Evolutionary conservation across 73 alveolate species (phyloP).

Genomic region (Paramecium pentaurelia): DNA sequence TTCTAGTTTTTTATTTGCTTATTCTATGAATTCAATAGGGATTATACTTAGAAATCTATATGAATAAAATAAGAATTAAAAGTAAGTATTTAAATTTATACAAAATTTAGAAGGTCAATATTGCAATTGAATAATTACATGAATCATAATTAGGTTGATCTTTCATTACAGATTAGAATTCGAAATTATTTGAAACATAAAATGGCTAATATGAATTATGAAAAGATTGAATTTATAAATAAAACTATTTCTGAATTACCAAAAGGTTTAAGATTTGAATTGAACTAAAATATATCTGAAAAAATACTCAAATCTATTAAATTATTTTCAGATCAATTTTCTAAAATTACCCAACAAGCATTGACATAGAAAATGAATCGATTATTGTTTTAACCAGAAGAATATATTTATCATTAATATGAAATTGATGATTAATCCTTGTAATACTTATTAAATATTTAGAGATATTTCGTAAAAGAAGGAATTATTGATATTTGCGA

Average conservation of each 20-base stretch:
- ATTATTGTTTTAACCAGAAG: neutral
- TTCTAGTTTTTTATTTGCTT: constrained; percentile 48
- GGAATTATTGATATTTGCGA: neutral
- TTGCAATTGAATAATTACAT: neutral
- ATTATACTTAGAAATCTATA: neutral
- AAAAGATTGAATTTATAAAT: neutral
- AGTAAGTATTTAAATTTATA: neutral
- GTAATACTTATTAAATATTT: neutral
- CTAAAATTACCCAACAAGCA: neutral
- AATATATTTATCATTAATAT: neutral
- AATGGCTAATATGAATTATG: neutral
- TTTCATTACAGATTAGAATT: neutral
- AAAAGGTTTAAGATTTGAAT: neutral
- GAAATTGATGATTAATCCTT: neutral
- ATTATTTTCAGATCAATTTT: neutral
- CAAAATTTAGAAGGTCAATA: neutral
- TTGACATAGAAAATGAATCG: neutral
- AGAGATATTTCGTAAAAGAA: neutral
- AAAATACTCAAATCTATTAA: neutral
- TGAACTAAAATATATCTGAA: neutral
- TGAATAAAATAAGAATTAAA: neutral
- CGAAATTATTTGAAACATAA: neutral
- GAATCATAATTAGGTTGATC: constrained; percentile 2
- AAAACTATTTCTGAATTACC: neutral
- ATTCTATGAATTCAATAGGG: constrained; percentile 56